Evolutionary conservation across 345 rosid species (phyloP).

Genomic region (Syzygium grande): DNA sequence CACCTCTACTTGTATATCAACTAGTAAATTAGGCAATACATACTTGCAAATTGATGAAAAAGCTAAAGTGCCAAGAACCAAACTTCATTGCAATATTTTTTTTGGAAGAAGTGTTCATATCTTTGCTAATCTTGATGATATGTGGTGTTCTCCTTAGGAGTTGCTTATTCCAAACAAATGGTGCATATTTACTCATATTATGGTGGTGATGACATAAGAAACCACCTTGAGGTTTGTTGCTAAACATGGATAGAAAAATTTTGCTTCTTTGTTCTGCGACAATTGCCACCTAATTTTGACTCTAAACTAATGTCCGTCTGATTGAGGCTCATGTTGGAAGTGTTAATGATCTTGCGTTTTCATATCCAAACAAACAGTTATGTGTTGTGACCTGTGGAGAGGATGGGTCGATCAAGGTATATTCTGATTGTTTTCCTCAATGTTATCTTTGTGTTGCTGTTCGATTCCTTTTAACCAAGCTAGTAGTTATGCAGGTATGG

Average conservation of each 20-base stretch:
- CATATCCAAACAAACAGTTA: conserved; percentile 16
- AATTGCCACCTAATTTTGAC: neutral
- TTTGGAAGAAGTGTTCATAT: neutral
- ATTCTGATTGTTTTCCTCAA: neutral
- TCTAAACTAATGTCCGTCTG: neutral
- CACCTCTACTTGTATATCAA: neutral
- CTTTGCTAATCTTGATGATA: too few relatives aligned
- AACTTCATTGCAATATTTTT: neutral
- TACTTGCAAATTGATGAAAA: neutral
- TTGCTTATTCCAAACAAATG: conserved; percentile 20
- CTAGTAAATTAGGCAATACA: neutral
- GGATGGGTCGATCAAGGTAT: conserved; percentile 22
- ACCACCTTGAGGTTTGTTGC: conserved; percentile 12
- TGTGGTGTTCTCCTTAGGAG: conserved; percentile 9
- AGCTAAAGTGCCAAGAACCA: too few relatives aligned
- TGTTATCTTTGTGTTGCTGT: neutral
- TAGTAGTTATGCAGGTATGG: conserved; percentile 16
- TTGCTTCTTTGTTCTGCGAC: neutral
- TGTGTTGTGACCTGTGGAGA: conserved; percentile 30
- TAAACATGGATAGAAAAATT: neutral
- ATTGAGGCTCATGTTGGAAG: conserved; percentile 30
- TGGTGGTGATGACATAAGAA: conserved; percentile 11
- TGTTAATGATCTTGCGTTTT: conserved; percentile 27
- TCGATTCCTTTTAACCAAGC: neutral
- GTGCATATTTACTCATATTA: conserved; percentile 16